A percentile compares a stretch with the other conserved stretches of the same genome.
Conservation (phyloP, 805 yeast species). For the Wickerhamiella cacticola region DNA sequence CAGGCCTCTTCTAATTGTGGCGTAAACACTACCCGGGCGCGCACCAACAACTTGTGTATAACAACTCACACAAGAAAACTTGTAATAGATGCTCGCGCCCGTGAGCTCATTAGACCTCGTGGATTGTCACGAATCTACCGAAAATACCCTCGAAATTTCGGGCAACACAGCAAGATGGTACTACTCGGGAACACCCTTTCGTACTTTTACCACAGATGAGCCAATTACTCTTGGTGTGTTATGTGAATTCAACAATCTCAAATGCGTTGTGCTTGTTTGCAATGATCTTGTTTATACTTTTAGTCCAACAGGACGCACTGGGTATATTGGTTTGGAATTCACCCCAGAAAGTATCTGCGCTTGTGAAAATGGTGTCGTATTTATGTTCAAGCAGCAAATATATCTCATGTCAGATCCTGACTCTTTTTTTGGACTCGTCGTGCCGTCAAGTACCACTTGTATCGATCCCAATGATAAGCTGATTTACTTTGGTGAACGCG, state of each 20-base stretch:
- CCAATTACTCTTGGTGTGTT: conserved; percentile 48
- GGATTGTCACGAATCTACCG: conserved; percentile 6
- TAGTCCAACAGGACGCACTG: conserved; percentile 45
- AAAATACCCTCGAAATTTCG: conserved; percentile 8
- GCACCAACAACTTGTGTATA: neutral
- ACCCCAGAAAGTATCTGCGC: conserved; percentile 47
- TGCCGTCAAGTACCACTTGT: conserved; percentile 57
- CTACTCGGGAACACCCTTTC: conserved; percentile 38
- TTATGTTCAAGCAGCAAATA: conserved; percentile 37
- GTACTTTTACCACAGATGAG: conserved; percentile 39
- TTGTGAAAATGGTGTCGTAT: conserved; percentile 53
- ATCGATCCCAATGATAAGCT: conserved; percentile 48
- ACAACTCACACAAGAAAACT: neutral
- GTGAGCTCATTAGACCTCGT: conserved; percentile 1
- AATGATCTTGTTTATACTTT: conserved; percentile 51
- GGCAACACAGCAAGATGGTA: conserved; percentile 35
- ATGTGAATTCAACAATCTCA: conserved; percentile 35
- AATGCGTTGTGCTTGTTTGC: conserved; percentile 48
- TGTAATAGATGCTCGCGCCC: conserved; percentile 11
- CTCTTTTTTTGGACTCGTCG: conserved; percentile 58
- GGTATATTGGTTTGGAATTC: conserved; percentile 59
- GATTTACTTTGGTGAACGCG: conserved; percentile 39
- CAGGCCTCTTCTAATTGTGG: neutral
- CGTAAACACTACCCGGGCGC: neutral
- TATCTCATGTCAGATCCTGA: conserved; percentile 64